Evolutionary conservation across 2,329 filamentous ascomycete species (phyloP).

Genomic region (Pyrenochaeta sp.): DNA sequence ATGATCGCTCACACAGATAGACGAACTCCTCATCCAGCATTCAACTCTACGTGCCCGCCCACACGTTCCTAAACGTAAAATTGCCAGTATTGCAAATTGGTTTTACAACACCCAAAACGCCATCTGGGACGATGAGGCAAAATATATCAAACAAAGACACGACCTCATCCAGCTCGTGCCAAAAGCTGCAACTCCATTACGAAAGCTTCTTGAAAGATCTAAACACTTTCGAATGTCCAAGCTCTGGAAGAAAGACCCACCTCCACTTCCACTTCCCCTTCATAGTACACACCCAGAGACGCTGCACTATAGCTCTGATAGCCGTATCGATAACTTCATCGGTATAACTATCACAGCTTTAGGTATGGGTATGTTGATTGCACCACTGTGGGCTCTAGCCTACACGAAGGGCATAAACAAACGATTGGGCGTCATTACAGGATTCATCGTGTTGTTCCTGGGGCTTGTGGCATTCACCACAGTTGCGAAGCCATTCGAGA

Average conservation of each 20-base stretch:
- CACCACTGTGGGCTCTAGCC: slow-evolving; percentile 33
- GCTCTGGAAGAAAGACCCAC: neutral
- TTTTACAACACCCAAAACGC: slow-evolving; percentile 9
- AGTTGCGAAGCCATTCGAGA: slow-evolving; percentile 28
- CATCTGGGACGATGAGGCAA: slow-evolving; percentile 13
- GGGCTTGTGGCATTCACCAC: slow-evolving; percentile 19
- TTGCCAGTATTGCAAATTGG: slow-evolving; percentile 22
- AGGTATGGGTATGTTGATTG: slow-evolving; percentile 30
- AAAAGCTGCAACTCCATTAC: slow-evolving; percentile 3
- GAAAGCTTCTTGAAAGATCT: neutral
- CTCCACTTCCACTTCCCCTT: neutral
- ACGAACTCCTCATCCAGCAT: neutral
- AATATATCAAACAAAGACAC: slow-evolving; percentile 14
- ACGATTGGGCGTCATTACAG: slow-evolving; percentile 30
- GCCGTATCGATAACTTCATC: neutral
- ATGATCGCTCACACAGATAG: neutral
- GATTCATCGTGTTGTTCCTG: slow-evolving; percentile 28
- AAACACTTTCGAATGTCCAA: neutral
- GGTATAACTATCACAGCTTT: neutral
- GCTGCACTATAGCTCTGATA: neutral
- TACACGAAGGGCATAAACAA: slow-evolving; percentile 4
- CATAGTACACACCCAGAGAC: neutral
- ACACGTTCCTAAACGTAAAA: slow-evolving; percentile 6
- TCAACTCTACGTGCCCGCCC: neutral
- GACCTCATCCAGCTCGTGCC: slow-evolving; percentile 25